phyloP scores from a whole-genome alignment of 768 basidiomycete genomes.

The Nidularia sp. region DNA sequence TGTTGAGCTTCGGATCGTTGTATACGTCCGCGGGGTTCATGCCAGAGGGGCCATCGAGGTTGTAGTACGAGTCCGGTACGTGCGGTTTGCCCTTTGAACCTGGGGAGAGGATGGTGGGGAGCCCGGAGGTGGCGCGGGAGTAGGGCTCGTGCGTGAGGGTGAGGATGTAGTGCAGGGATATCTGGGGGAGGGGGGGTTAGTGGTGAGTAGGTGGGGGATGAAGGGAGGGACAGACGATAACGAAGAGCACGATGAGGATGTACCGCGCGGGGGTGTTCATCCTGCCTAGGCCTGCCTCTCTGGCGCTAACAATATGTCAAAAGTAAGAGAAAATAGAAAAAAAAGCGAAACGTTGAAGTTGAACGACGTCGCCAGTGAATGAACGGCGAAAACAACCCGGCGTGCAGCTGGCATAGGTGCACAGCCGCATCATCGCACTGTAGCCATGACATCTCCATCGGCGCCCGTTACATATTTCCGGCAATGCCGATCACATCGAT shows the following conservation, averaged over 20 bases:
- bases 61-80: neutral
- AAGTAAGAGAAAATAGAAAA: too few species aligned
- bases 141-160: conserved; percentile 49
- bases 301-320: too few species aligned
- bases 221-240: conserved; percentile 20
- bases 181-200: conserved; percentile 5
- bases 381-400: too few species aligned
- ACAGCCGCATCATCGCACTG: too few species aligned
- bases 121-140: conserved; percentile 39
- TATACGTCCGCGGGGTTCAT: neutral
- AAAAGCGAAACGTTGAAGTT: too few species aligned
- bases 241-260: conserved; percentile 24
- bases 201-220: conserved; percentile 6
- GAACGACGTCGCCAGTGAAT: too few species aligned
- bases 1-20: conserved; percentile 1
- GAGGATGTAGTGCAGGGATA: conserved; percentile 43
- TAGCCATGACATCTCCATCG: too few species aligned
- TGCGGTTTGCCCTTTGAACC: neutral
- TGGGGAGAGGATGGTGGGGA: conserved; percentile 17
- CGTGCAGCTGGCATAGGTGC: too few species aligned
- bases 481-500: too few species aligned
- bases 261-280: conserved; percentile 31
- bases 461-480: too few species aligned
- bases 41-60: conserved; percentile 24
- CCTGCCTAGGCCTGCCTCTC: neutral